Conservation (phyloP, 1,284 basidiomycete species). For the Dichomitus squalens region DNA sequence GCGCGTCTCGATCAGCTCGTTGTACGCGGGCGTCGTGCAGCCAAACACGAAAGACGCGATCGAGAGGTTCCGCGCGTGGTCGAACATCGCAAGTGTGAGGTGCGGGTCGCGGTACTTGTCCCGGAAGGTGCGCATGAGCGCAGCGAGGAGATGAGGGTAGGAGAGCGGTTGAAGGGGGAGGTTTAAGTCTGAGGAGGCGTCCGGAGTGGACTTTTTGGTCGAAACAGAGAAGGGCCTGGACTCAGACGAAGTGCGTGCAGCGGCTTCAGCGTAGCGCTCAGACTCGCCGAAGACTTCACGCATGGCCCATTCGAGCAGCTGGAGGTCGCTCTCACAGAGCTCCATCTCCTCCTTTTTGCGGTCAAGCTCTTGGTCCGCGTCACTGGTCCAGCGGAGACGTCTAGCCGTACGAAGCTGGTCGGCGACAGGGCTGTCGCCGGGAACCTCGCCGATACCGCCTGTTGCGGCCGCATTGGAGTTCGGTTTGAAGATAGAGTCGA, state of each 20-base stretch:
- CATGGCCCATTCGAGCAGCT: slow-evolving; percentile 78
- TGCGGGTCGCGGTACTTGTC: slow-evolving; percentile 79
- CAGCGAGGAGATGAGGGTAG: slow-evolving; percentile 77
- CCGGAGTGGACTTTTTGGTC: background rate
- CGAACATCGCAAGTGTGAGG: slow-evolving; percentile 82
- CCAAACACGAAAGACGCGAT: slow-evolving; percentile 83
- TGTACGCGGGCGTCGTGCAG: slow-evolving; percentile 83
- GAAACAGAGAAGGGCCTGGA: background rate
- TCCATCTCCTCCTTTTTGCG: slow-evolving; percentile 77
- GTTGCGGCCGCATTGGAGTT: slow-evolving; percentile 5
- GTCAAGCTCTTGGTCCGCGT: slow-evolving; percentile 65
- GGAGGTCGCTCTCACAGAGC: slow-evolving; percentile 66
- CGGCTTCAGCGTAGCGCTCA: slow-evolving; percentile 48
- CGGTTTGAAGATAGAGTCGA: slow-evolving; percentile 61
- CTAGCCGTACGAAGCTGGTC: slow-evolving; percentile 45
- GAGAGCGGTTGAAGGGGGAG: slow-evolving; percentile 53
- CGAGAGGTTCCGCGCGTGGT: slow-evolving; percentile 72
- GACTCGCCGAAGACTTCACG: slow-evolving; percentile 69
- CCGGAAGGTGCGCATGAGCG: slow-evolving; percentile 75
- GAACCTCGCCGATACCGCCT: slow-evolving; percentile 18
- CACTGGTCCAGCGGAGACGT: slow-evolving; percentile 53
- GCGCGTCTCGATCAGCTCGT: slow-evolving; percentile 78
- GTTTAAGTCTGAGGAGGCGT: slow-evolving; percentile 19
- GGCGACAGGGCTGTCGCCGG: slow-evolving; percentile 15
- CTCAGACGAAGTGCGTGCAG: slow-evolving; percentile 30